These are phyloP conservation scores for Diaporthe sp. DNA, from an alignment of 2,329 filamentous ascomycete genomes.

Conservation along the genomic window DNA sequence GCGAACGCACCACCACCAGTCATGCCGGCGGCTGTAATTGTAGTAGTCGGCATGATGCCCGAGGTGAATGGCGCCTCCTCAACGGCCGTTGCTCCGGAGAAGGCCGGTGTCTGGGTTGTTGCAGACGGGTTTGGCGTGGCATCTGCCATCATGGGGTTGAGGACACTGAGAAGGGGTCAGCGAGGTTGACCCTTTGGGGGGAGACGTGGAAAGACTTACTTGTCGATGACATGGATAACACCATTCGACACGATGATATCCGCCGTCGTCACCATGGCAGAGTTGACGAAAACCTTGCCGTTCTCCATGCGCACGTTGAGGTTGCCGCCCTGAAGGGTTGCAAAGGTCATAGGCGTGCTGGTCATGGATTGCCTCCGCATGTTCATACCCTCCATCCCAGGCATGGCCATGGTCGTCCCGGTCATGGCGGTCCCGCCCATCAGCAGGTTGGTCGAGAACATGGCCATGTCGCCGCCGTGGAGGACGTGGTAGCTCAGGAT, in stretches of 20 bases:
- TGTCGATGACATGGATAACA: constrained; percentile 56
- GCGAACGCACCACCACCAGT: constrained; percentile 37
- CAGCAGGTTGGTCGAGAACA: constrained; percentile 86
- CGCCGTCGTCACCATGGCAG: constrained; percentile 60
- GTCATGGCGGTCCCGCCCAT: constrained; percentile 1
- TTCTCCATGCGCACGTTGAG: constrained; percentile 50
- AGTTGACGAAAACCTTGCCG: constrained; percentile 49
- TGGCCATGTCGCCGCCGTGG: constrained; percentile 70
- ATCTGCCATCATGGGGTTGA: constrained; percentile 50
- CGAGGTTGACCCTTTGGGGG: constrained; percentile 19
- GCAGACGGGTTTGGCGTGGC: constrained; percentile 47
- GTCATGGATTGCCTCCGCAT: constrained; percentile 42
- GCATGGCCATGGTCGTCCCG: constrained; percentile 75
- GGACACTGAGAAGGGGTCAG: constrained; percentile 52
- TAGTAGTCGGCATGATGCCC: constrained; percentile 45
- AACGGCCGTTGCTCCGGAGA: constrained; percentile 43
- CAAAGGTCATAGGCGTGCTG: constrained; percentile 40
- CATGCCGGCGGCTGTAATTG: constrained; percentile 43
- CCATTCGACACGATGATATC: constrained; percentile 67
- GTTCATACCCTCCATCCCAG: constrained; percentile 55
- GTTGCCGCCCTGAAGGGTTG: constrained; percentile 47
- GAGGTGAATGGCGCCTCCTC: constrained; percentile 46
- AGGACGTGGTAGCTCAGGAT: constrained; percentile 53
- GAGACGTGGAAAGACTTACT: constrained; percentile 50
- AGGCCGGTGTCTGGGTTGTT: constrained; percentile 49